Base-by-base conservation (phyloP, 2,329 filamentous ascomycete genomes). In the Curvularia spicifera region DNA sequence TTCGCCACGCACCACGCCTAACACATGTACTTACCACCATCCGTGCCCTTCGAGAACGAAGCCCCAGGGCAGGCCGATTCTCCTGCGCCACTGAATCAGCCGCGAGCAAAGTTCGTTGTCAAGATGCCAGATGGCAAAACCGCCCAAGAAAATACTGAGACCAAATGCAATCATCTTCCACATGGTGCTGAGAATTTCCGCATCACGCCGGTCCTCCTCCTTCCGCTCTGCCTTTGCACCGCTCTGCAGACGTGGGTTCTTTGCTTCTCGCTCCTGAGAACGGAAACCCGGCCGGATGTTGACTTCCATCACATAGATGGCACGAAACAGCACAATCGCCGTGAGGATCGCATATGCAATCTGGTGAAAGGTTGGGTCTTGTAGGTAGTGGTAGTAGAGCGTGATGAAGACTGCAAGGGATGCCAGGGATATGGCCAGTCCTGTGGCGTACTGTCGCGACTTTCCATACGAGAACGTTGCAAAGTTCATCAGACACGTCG, bases 311-410 rank as follows among this genome's bases (percentile, higher is more conserved):
- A 91, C 86, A 72, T 87, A 91, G 81, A 93, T 88, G 67, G 87
- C 89, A 33, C 90, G 87, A 52, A 90, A 80, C 24, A 95, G 82
- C 22, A 94, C 86, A 42, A 87, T 81, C 5, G 83, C 83, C 0
- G 91, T 95, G 43, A 96, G 79, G 3, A 89, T 71, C 1, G 87
- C 90, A 67, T 93, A 96, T 4, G 89, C 89, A 60, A 87, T 88
- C 73, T 96, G 91, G 77, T 96, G 92, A 75, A 96, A 96, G 1
- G 86, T 81, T 0, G 92, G 91, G 64, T 96, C 88, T 72, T 93
- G 91, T 15, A 93, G 86, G 61, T 91, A 87, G 48, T 93, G 90
- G 77, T 96, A 96, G 76, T 90, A 86, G 40, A 90, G 81, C 13
- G 91, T 95, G 74, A 96, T 93, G 69, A 88, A 89, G 28, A 83